phyloP scores from a whole-genome alignment of 495 filamentous ascomycete genomes.

The Glarea lozoyensis region DNA sequence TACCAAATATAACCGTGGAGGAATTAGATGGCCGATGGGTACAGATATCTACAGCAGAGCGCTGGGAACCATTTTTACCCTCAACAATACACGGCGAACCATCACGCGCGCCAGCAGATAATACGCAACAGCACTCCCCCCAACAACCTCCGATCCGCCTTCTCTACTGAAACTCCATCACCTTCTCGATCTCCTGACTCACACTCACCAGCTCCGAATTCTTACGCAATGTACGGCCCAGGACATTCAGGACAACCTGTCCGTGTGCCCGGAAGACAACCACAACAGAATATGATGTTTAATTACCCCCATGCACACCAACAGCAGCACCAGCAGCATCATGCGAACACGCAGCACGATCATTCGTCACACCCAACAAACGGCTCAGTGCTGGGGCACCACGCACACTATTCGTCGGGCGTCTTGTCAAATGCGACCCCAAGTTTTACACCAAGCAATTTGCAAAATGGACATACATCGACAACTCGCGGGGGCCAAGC shows the following conservation, averaged over 20 bases:
- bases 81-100: constrained; percentile 15
- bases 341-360: constrained; percentile 56
- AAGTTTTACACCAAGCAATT: constrained; percentile 59
- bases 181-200: constrained; percentile 62
- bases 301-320: constrained; percentile 58
- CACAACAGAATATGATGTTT: constrained; percentile 62
- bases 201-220: constrained; percentile 53
- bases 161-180: constrained; percentile 49
- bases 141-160: constrained; percentile 17
- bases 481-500: constrained; percentile 32
- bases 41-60: constrained; percentile 24
- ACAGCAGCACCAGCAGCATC: constrained; percentile 66
- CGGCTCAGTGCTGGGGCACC: constrained; percentile 53
- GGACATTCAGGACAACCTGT: constrained; percentile 74
- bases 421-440: constrained; percentile 65
- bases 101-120: constrained; percentile 19
- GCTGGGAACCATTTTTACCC: constrained; percentile 22
- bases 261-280: constrained; percentile 39
- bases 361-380: constrained; percentile 52
- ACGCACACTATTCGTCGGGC: constrained; percentile 72
- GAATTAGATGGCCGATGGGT: constrained; percentile 26
- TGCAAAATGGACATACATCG: constrained; percentile 65
- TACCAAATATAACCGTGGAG: constrained; percentile 7
- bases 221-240: constrained; percentile 76
- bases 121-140: constrained; percentile 19